Evolutionary conservation across 1,139 yeast species (phyloP), one percentile per base, ranked within the genome.

Genomic region (Lodderomyces pseudojiufengensis): DNA sequence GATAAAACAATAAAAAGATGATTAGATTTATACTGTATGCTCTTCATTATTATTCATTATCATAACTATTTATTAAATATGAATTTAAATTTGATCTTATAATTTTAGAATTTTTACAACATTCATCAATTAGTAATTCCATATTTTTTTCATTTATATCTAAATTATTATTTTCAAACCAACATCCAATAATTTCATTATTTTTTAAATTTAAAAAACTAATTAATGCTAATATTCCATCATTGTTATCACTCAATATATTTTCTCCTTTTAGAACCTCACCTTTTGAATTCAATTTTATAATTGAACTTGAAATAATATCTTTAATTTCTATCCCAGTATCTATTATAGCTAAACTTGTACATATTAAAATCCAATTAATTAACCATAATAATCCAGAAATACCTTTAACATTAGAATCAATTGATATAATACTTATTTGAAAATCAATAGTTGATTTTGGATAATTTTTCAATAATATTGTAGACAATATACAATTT

Each of bases 391-490:
- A 57, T 30, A 73, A 51, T 9, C 63, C 53, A 5, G 61, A 48
- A 39, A 61, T 57, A 20, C 64, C 50, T 12, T 42, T 44, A 8
- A 30, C 31, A 11, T 24, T 25, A 15, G 30, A 18, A 33, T 45
- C 50, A 11, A 40, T 30, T 8, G 83, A 68, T 13, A 87, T 64
- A 3, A 87, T 65, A 29, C 84, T 77, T n/a, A 90, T 68, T 48
- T 81, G 83, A 16, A 92, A 70, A 51, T 83, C 94, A 37, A 92
- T 85, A 16, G 90, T 79, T 8, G 95, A 84, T 57, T 92, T 92
- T 5, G 97, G 97, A 55, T 90, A 90, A 42, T 80, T 78, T 12
- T 77, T 77, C 33, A 87, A 65, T 29, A 84, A 59, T 3, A 92
- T 73, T 2, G 82, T 63, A 9, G 86, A 80, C 29, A 75, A 63